A percentile compares a stretch with the other conserved stretches of the same genome.
phyloP scores from a whole-genome alignment of 1,284 basidiomycete genomes.

The Cutaneotrichosporon mucoides region DNA sequence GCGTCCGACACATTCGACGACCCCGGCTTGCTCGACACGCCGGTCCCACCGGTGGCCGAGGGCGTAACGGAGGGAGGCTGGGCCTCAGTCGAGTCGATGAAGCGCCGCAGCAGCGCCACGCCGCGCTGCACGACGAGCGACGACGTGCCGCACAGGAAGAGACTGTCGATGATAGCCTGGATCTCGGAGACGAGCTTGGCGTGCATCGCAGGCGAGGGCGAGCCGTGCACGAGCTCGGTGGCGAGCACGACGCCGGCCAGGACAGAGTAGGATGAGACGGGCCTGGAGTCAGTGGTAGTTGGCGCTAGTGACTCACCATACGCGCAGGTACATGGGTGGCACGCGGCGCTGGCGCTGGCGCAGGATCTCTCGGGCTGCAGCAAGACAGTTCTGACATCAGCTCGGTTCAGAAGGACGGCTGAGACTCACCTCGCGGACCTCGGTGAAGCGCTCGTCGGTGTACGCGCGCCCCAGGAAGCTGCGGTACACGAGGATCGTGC shows the following conservation, averaged over 20 bases:
- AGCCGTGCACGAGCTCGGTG: conserved; percentile 28
- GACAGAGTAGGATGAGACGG: conserved; percentile 27
- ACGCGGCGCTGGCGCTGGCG: conserved; percentile 23
- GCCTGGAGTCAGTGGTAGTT: conserved; percentile 7
- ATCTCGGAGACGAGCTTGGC: conserved; percentile 18
- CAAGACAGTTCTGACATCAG: conserved; percentile 21
- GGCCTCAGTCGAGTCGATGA: conserved; percentile 14
- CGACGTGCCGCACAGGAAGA: conserved; percentile 20
- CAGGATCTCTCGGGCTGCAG: conserved; percentile 27
- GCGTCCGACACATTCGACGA: not conserved
- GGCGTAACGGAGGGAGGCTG: not conserved
- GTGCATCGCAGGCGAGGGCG: conserved; percentile 14
- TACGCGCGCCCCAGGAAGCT: conserved; percentile 27
- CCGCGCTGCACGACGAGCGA: conserved; percentile 25
- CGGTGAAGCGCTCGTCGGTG: conserved; percentile 25
- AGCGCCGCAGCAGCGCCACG: conserved; percentile 14
- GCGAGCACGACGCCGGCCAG: conserved; percentile 29
- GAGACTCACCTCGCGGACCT: conserved; percentile 20
- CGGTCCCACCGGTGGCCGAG: not conserved
- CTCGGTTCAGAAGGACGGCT: not conserved
- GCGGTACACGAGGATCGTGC: conserved; percentile 22
- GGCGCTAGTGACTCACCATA: conserved; percentile 15
- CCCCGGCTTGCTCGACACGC: not conserved
- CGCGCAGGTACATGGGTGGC: conserved; percentile 31
- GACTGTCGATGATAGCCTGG: conserved; percentile 14